These are phyloP conservation scores for Fusarium sp. DNA, from an alignment of 2,329 filamentous ascomycete genomes.

Conservation along the genomic window DNA sequence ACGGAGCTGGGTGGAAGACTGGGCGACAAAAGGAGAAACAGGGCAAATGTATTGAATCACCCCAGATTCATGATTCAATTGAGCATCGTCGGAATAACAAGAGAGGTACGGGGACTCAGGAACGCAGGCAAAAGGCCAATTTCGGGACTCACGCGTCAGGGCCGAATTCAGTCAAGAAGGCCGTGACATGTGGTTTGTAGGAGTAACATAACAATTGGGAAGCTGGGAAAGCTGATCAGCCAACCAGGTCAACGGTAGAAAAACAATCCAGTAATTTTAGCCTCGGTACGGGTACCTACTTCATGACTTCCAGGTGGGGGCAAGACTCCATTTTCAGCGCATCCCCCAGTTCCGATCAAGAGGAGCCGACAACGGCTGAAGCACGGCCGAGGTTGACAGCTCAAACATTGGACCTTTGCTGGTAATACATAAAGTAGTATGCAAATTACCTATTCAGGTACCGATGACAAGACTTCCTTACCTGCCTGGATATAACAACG, in stretches of 20 bases:
- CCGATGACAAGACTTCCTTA: background rate
- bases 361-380: slow-evolving; percentile 33
- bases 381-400: slow-evolving; percentile 31
- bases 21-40: slow-evolving; percentile 16
- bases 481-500: background rate
- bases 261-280: slow-evolving; percentile 35
- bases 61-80: slow-evolving; percentile 40
- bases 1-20: slow-evolving; percentile 2
- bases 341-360: slow-evolving; percentile 15
- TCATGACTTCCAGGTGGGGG: slow-evolving; percentile 28
- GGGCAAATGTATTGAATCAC: slow-evolving; percentile 27
- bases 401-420: background rate
- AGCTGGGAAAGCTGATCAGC: slow-evolving; percentile 26
- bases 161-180: slow-evolving; percentile 36
- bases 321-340: slow-evolving; percentile 21
- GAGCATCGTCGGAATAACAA: slow-evolving; percentile 11
- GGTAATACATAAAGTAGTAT: background rate
- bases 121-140: slow-evolving; percentile 25
- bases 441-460: background rate
- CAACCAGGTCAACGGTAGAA: slow-evolving; percentile 15
- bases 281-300: slow-evolving; percentile 36
- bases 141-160: slow-evolving; percentile 42
- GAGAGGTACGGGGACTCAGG: slow-evolving; percentile 19
- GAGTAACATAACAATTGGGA: slow-evolving; percentile 19
- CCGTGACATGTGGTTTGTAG: slow-evolving; percentile 44